phyloP scores from a whole-genome alignment of 1,284 basidiomycete genomes.

The Pseudozyma hubeiensis region DNA sequence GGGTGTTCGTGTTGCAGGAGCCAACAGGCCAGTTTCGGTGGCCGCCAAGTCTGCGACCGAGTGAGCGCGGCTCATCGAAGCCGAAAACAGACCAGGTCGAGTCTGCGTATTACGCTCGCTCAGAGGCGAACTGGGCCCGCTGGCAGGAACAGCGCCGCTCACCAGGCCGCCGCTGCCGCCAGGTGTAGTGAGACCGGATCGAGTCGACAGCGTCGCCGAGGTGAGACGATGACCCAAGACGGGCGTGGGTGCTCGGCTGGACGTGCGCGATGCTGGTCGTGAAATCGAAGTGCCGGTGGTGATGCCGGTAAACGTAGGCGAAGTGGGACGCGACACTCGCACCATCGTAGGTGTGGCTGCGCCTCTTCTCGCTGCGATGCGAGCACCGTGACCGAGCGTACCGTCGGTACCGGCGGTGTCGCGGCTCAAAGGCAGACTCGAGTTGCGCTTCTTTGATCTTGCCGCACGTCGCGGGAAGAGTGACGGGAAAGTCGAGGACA shows the following conservation, averaged over 20 bases:
- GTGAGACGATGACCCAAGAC: slow-evolving; percentile 48
- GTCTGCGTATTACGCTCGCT: slow-evolving; percentile 22
- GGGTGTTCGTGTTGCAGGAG: slow-evolving; percentile 28
- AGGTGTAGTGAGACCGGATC: slow-evolving; percentile 28
- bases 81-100: slow-evolving; percentile 30
- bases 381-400: slow-evolving; percentile 18
- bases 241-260: slow-evolving; percentile 48
- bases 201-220: slow-evolving; percentile 32
- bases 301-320: slow-evolving; percentile 37
- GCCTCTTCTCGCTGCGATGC: slow-evolving; percentile 38
- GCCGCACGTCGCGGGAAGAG: slow-evolving; percentile 25
- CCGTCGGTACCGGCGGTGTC: slow-evolving; percentile 10
- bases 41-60: slow-evolving; percentile 35
- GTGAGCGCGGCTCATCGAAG: slow-evolving; percentile 42
- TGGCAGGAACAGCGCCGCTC: slow-evolving; percentile 24
- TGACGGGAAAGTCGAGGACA: slow-evolving; percentile 33
- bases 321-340: slow-evolving; percentile 41
- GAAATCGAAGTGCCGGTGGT: slow-evolving; percentile 42
- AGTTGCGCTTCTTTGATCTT: slow-evolving; percentile 41
- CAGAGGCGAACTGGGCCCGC: slow-evolving; percentile 37
- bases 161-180: slow-evolving; percentile 12
- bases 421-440: slow-evolving; percentile 29
- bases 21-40: slow-evolving; percentile 29
- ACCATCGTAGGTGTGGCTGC: slow-evolving; percentile 32
- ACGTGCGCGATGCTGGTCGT: slow-evolving; percentile 45